Percentiles rank a stretch among this genome's conserved stretches.
Conservation (phyloP, 2,329 filamentous ascomycete species). For the Boeremia lycopersici region DNA sequence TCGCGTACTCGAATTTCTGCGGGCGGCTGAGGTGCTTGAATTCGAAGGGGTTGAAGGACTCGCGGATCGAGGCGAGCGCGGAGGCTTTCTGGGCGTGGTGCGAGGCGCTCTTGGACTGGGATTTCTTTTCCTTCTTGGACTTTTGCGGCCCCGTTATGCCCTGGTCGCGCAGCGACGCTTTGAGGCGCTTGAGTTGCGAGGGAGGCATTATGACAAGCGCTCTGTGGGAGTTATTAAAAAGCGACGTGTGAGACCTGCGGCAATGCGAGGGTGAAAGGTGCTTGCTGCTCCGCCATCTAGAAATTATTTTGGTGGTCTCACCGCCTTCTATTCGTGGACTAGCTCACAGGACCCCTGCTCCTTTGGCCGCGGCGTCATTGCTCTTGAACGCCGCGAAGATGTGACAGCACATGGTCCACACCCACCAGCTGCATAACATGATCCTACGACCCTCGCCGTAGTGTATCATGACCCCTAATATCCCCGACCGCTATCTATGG, state of each 20-base stretch:
- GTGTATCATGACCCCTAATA: slow-evolving; percentile 41
- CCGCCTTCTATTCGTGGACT: neutral
- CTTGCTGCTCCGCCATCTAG: neutral
- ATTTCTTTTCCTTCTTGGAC: slow-evolving; percentile 88
- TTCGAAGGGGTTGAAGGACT: slow-evolving; percentile 98
- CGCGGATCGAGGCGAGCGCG: slow-evolving; percentile 83
- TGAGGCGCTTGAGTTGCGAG: slow-evolving; percentile 95
- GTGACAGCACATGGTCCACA: neutral
- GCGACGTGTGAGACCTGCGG: slow-evolving; percentile 7
- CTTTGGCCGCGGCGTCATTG: slow-evolving; percentile 24
- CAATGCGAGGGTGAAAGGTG: neutral
- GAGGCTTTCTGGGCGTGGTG: slow-evolving; percentile 78
- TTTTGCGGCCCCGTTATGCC: slow-evolving; percentile 90
- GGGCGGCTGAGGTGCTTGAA: slow-evolving; percentile 79
- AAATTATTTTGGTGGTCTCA: slow-evolving; percentile 26
- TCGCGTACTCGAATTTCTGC: slow-evolving; percentile 85
- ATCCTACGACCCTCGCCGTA: slow-evolving; percentile 19
- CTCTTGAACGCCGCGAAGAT: neutral
- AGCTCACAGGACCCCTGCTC: slow-evolving; percentile 19
- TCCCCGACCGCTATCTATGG: slow-evolving; percentile 56
- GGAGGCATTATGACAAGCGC: slow-evolving; percentile 71
- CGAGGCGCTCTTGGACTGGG: slow-evolving; percentile 71
- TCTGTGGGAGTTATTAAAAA: neutral
- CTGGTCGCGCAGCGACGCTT: slow-evolving; percentile 85
- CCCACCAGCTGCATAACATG: neutral